Evolutionary conservation across 768 basidiomycete species (phyloP).

Genomic region (Rhodotorula graminis): DNA sequence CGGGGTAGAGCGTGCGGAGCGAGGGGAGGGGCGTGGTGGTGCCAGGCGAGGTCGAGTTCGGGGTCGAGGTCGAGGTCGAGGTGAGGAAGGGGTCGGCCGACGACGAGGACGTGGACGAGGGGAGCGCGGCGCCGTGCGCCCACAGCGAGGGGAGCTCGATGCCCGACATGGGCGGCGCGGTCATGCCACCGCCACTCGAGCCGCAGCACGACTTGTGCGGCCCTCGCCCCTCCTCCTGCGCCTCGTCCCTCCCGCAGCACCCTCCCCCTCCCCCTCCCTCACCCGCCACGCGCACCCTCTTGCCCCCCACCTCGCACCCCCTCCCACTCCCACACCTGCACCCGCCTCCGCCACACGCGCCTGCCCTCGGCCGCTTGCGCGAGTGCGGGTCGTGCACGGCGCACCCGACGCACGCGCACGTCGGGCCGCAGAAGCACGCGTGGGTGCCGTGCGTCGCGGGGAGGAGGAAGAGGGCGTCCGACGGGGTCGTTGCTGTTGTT

Average conservation of each 20-base stretch:
- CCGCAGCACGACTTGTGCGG: not conserved
- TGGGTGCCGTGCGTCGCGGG: slow-evolving; percentile 32
- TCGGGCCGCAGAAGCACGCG: slow-evolving; percentile 38
- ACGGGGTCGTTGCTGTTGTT: not conserved
- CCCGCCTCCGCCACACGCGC: slow-evolving; percentile 1
- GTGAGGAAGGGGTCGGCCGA: not conserved
- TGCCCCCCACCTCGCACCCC: not conserved
- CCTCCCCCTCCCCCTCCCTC: not conserved
- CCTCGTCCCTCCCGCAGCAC: not conserved
- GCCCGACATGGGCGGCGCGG: not conserved
- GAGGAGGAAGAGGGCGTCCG: slow-evolving; percentile 28
- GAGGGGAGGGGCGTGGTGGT: not conserved
- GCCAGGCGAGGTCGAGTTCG: not conserved
- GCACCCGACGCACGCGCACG: slow-evolving; percentile 34
- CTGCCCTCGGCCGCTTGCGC: not conserved
- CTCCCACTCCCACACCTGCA: not conserved
- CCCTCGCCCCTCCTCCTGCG: not conserved
- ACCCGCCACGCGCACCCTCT: not conserved
- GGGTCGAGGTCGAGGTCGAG: not conserved
- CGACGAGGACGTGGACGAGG: not conserved
- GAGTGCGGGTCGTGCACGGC: slow-evolving; percentile 31
- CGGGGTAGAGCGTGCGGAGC: slow-evolving; percentile 7
- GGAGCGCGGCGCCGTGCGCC: not conserved
- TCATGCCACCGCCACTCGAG: not conserved
- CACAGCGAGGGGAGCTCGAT: slow-evolving; percentile 5